Percentiles rank a stretch among this genome's conserved stretches.
phyloP scores from a whole-genome alignment of 2,329 filamentous ascomycete genomes.

The Drechslera avenae region DNA sequence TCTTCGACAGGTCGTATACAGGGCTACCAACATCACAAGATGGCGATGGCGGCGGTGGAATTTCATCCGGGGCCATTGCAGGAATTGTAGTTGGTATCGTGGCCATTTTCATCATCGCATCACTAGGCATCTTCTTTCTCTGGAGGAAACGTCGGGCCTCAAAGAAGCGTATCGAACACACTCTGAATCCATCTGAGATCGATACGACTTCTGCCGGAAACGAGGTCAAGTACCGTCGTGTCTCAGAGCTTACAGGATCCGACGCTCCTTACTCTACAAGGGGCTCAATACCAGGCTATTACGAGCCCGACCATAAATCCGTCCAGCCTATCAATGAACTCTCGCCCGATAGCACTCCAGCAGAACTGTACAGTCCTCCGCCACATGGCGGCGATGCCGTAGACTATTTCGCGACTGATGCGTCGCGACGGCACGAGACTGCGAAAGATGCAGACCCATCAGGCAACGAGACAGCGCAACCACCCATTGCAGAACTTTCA shows the following conservation, averaged over 20 bases:
- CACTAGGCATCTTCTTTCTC: conserved; percentile 34
- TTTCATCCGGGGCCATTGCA: conserved; percentile 39
- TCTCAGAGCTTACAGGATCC: conserved; percentile 45
- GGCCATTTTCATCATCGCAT: conserved; percentile 28
- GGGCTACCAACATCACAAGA: conserved; percentile 1
- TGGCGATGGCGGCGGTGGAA: conserved; percentile 11
- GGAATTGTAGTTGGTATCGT: conserved; percentile 45
- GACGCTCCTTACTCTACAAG: conserved; percentile 34
- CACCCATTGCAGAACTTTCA: conserved; percentile 38
- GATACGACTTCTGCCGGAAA: conserved; percentile 8
- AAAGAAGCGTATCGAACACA: conserved; percentile 13
- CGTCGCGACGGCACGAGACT: conserved; percentile 27
- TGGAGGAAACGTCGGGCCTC: conserved; percentile 29
- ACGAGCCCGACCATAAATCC: conserved; percentile 30
- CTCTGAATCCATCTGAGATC: conserved; percentile 26
- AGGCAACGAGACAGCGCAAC: conserved; percentile 32
- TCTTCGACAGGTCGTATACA: conserved; percentile 28
- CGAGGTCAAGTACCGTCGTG: conserved; percentile 39
- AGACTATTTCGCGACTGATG: conserved; percentile 38
- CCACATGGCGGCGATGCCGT: conserved; percentile 13
- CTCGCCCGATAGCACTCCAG: conserved; percentile 39
- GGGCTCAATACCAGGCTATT: conserved; percentile 33
- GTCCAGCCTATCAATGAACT: conserved; percentile 43
- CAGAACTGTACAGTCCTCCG: conserved; percentile 43
- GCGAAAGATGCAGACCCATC: conserved; percentile 33